Percentiles rank a stretch among this genome's conserved stretches.
These are phyloP conservation scores for Podaxis carcinomalis DNA, from an alignment of 768 basidiomycete species.

Conservation along the genomic window DNA sequence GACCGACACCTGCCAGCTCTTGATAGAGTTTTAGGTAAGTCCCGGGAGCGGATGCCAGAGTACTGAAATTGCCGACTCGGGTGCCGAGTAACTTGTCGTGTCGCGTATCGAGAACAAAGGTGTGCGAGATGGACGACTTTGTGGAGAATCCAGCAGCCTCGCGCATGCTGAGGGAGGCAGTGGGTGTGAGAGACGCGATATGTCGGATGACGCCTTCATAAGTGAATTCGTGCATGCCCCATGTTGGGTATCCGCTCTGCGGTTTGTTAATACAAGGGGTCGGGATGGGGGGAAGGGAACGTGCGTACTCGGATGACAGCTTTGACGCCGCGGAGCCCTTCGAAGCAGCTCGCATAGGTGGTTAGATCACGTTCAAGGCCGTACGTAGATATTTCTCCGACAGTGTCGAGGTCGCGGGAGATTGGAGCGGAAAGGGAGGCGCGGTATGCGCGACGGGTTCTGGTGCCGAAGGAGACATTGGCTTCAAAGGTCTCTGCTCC, in stretches of 20 bases:
- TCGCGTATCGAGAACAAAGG: constrained; percentile 70
- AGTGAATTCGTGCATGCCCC: constrained; percentile 69
- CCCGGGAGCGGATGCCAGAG: constrained; percentile 29
- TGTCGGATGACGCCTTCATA: constrained; percentile 83
- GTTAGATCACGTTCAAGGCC: constrained; percentile 79
- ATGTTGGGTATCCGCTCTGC: constrained; percentile 31
- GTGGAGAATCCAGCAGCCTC: constrained; percentile 73
- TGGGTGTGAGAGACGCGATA: constrained; percentile 61
- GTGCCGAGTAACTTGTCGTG: constrained; percentile 65
- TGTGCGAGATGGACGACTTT: constrained; percentile 84
- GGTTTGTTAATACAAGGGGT: not conserved
- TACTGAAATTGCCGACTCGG: constrained; percentile 11
- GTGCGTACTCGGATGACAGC: constrained; percentile 75
- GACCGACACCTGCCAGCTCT: constrained; percentile 58
- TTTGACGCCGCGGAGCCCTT: constrained; percentile 60
- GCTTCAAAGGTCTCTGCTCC: constrained; percentile 87
- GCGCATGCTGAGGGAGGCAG: constrained; percentile 85
- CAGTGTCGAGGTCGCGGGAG: constrained; percentile 54
- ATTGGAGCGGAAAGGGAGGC: constrained; percentile 63
- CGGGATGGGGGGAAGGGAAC: constrained; percentile 21
- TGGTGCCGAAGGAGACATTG: constrained; percentile 79
- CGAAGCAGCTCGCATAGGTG: constrained; percentile 65
- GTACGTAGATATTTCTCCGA: constrained; percentile 68
- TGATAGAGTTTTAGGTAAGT: constrained; percentile 57
- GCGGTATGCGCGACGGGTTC: constrained; percentile 80